phyloP scores from a whole-genome alignment of 768 basidiomycete species.

The Cystobasidium onofrii region DNA sequence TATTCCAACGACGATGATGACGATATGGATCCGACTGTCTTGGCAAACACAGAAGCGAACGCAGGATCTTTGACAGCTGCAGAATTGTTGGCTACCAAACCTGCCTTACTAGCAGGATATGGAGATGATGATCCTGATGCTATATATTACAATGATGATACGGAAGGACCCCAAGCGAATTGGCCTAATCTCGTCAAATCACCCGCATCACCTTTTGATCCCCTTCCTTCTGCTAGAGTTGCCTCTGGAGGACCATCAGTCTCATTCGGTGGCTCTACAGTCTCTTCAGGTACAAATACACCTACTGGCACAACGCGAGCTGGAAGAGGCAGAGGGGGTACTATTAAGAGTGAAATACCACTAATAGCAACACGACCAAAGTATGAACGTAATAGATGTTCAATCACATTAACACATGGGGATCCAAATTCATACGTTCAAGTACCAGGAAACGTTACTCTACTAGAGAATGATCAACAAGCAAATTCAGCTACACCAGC shows the following conservation, averaged over 20 bases:
- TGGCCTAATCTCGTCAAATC: constrained; percentile 15
- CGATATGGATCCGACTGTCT: not conserved
- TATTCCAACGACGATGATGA: not conserved
- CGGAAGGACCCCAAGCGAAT: not conserved
- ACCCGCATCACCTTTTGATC: constrained; percentile 9
- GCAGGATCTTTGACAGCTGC: constrained; percentile 1
- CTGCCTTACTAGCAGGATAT: not conserved
- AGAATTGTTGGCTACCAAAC: not conserved
- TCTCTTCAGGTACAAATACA: not conserved
- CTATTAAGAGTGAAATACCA: constrained; percentile 4
- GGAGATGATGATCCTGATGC: constrained; percentile 3
- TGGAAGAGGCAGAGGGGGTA: not conserved
- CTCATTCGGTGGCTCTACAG: not conserved
- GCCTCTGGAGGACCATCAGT: not conserved
- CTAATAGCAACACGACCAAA: constrained; percentile 52
- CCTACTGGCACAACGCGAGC: not conserved
- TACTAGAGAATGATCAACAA: not conserved
- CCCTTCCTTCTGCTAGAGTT: not conserved
- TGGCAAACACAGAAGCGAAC: constrained; percentile 19
- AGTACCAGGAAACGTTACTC: not conserved
- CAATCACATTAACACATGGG: constrained; percentile 74
- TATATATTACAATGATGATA: not conserved
- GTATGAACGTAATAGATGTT: constrained; percentile 86
- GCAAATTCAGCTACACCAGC: constrained; percentile 45
- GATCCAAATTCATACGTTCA: constrained; percentile 34